Base-by-base conservation (phyloP, 2,329 filamentous ascomycete genomes). In the Stachybotrys chartarum region DNA sequence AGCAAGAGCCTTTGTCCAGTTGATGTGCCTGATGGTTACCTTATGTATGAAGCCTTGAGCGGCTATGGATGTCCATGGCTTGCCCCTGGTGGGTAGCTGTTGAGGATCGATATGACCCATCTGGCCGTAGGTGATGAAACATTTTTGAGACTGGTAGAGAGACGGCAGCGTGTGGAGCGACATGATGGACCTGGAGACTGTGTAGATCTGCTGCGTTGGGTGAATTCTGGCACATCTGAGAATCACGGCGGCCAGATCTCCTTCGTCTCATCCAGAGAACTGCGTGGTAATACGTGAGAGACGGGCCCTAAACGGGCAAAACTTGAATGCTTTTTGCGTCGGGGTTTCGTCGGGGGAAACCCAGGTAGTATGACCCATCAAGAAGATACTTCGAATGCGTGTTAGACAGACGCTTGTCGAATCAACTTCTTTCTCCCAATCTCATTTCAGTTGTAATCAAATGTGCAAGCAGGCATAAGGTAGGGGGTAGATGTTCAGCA, bases 51-150 rank as follows among this genome's bases (percentile, higher is more conserved):
- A 91, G 44, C 79, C 78, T 53, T 88, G 84, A 1, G 77, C 73
- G 30, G 81, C 70, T 59, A 96, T 80, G 1, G 83, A 78, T 1
- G 82, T 79, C 78, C 93, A 96, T 3, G 91, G 92, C 62, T 88
- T 85, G 64, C 84, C 86, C 66, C 88, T 92, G 6, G 75, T 77
- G 2, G 91, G 87, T 32, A 83, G 79, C 64, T 91, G 87, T 56
- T 81, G 79, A 6, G 84, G 78, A 68, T 96, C 84, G 49, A 93
- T 75, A 71, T 90, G 87, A 32, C 78, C 75, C 68, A 93, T 82
- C 12, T 77, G 76, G 46, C 84, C 84, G 64, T 89, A 83, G 1
- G 86, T 88, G 60, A 90, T 85, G 69, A 82, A 87, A 70, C 89
- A 92, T 78, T 88, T 94, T 54, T 82, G 75, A 45, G 74, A 67